These are phyloP conservation scores for Canavalia gladiata DNA, from an alignment of 306 rosid species.

Conservation along the genomic window DNA sequence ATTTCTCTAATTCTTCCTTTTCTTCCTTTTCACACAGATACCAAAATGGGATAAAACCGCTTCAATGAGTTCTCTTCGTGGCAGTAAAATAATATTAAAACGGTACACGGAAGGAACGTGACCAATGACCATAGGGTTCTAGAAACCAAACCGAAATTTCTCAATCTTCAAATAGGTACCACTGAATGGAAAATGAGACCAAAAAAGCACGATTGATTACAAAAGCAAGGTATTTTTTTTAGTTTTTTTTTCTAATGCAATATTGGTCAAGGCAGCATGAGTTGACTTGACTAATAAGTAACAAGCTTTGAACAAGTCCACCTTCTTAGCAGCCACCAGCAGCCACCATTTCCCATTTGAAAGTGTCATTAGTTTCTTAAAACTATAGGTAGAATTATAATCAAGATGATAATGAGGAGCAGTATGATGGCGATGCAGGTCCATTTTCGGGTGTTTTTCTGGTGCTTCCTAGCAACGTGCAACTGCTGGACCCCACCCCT, in stretches of 20 bases:
- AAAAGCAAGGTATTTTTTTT: background rate
- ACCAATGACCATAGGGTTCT: conserved; percentile 37
- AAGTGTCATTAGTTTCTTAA: conserved; percentile 29
- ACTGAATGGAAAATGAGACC: conserved; percentile 13
- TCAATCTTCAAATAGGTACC: conserved; percentile 40
- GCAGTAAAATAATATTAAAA: background rate
- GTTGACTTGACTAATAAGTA: conserved; percentile 46
- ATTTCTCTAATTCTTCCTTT: background rate
- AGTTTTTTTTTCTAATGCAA: conserved; percentile 14
- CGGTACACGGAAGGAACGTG: background rate
- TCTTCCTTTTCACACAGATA: background rate
- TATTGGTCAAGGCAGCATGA: conserved; percentile 29
- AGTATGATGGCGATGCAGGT: conserved; percentile 62
- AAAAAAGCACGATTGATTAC: background rate
- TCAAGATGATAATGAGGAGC: conserved; percentile 56
- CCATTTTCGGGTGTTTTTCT: conserved; percentile 80
- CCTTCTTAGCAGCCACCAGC: conserved; percentile 24
- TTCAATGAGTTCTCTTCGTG: background rate
- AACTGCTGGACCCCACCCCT: conserved; percentile 67
- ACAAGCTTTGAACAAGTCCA: conserved; percentile 39
- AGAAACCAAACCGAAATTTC: conserved; percentile 42
- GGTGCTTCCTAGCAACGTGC: conserved; percentile 63
- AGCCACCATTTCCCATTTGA: conserved; percentile 32
- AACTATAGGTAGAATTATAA: conserved; percentile 62
- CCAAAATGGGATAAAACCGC: background rate